phyloP scores from a whole-genome alignment of 2,329 filamentous ascomycete genomes.

The Helicocarpus griseus region DNA sequence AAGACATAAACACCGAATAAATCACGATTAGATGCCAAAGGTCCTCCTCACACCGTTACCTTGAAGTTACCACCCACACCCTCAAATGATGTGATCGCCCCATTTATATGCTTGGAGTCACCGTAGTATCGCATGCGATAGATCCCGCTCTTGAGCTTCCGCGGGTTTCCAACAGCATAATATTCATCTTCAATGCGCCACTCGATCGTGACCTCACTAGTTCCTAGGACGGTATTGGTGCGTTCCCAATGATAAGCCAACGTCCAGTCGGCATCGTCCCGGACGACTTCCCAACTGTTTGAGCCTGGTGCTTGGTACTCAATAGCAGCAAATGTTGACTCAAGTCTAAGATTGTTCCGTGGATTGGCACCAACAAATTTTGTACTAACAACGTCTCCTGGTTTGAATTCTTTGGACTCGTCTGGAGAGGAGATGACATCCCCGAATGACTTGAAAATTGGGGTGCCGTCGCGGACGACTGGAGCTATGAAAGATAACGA shows the following conservation, averaged over 20 bases:
- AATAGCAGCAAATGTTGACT: slow-evolving; percentile 66
- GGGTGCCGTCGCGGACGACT: slow-evolving; percentile 64
- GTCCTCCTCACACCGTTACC: slow-evolving; percentile 14
- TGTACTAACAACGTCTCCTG: slow-evolving; percentile 54
- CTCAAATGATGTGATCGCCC: slow-evolving; percentile 57
- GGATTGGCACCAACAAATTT: slow-evolving; percentile 83
- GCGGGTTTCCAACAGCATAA: slow-evolving; percentile 28
- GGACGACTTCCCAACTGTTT: slow-evolving; percentile 54
- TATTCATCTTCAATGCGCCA: slow-evolving; percentile 66
- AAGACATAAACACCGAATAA: background rate
- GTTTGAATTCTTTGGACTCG: slow-evolving; percentile 43
- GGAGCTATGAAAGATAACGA: slow-evolving; percentile 71
- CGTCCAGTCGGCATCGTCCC: slow-evolving; percentile 73
- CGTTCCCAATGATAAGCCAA: slow-evolving; percentile 72
- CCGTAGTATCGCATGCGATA: slow-evolving; percentile 81
- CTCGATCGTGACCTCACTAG: slow-evolving; percentile 65
- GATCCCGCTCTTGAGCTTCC: slow-evolving; percentile 42
- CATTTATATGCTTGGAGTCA: slow-evolving; percentile 60
- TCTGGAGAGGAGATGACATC: slow-evolving; percentile 49
- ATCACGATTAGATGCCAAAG: too few relatives aligned
- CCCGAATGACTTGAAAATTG: slow-evolving; percentile 60
- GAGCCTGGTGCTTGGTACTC: slow-evolving; percentile 47
- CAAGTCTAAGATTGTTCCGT: slow-evolving; percentile 73
- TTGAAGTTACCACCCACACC: slow-evolving; percentile 48
- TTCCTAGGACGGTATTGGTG: slow-evolving; percentile 57